Base-by-base conservation (phyloP, 2,329 filamentous ascomycete genomes). In the Ophiostoma ips region DNA sequence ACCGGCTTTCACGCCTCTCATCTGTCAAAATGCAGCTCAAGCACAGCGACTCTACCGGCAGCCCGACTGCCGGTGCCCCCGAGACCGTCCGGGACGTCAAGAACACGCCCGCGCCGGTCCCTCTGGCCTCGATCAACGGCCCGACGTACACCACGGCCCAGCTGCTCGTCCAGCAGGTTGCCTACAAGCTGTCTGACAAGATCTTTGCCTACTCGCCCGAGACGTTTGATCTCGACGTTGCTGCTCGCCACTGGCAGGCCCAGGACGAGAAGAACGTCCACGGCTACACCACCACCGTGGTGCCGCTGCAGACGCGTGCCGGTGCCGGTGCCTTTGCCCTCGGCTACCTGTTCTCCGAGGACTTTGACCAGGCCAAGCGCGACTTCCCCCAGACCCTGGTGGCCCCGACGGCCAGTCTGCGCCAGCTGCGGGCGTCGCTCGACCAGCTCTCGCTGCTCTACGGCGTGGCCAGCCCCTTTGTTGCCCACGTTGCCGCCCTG, bases 181-280 rank as follows among this genome's bases (percentile, higher is more conserved):
- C 90, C 54, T 98, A 95, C 70, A 79, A 86, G 56, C 76, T 98
- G 54, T 96, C 90, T 51, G 89, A 96, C 73, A 95, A 94, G 74
- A 81, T 96, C 69, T 98, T 95, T 71, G 85, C 89, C 51, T 96
- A 94, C 72, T 96, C 90, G 3, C 87, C 89, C 28, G 86, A 94
- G 61, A 85, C 87, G 13, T 96, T 95, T 62, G 86, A 94, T 63
- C 76, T 98, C 56, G 90, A 96, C 64, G 67, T 82, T 55, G 87
- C 89, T 44, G 81, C 86, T 49, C 84, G 83, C 65, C 68, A 79
- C 58, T 98, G 92, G 92, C 75, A 79, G 46, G 66, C 69, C 28
- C 69, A 77, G 55, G 71, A 77, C 55, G 82, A 87, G 62, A 72
- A 75, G 63, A 98, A 98, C 70, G 79, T 83, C 55, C 81, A 89